A percentile compares a stretch with the other conserved stretches of the same genome.
Conservation (phyloP, 345 rosid genomes). For the Microthlaspi erraticum region DNA sequence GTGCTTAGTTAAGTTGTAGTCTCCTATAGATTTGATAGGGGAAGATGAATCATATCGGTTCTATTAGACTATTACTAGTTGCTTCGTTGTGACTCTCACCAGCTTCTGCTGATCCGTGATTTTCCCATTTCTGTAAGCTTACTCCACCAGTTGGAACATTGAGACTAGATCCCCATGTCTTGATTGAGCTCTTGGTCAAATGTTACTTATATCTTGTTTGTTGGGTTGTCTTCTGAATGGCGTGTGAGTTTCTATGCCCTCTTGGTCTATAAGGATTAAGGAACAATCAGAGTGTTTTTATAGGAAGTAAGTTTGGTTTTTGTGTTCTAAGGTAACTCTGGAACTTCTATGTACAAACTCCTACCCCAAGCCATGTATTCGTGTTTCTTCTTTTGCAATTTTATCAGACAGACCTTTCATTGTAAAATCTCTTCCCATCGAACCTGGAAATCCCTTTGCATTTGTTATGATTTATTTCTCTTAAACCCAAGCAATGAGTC, state of each 20-base stretch:
- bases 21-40: conserved; percentile 23
- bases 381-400: conserved; percentile 1
- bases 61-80: conserved; percentile 59
- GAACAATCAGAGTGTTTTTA: background rate
- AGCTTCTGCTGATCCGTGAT: conserved; percentile 57
- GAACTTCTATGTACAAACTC: conserved; percentile 9
- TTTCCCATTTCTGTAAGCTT: conserved; percentile 22
- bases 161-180: conserved; percentile 16
- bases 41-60: conserved; percentile 44
- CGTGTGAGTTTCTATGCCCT: background rate
- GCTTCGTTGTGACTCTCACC: conserved; percentile 64
- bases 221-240: conserved; percentile 10
- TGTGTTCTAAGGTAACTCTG: background rate
- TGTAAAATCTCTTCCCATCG: background rate
- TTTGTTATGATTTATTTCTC: background rate
- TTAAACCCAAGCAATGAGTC: background rate
- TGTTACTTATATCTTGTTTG: background rate
- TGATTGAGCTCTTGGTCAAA: background rate
- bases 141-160: background rate
- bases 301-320: background rate
- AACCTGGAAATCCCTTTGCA: background rate
- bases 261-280: conserved; percentile 16
- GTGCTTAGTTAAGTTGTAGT: conserved; percentile 24
- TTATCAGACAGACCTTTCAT: background rate
- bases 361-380: background rate